These are phyloP conservation scores for Prillingera fragicola DNA, from an alignment of 1,284 basidiomycete species.

Conservation along the genomic window DNA sequence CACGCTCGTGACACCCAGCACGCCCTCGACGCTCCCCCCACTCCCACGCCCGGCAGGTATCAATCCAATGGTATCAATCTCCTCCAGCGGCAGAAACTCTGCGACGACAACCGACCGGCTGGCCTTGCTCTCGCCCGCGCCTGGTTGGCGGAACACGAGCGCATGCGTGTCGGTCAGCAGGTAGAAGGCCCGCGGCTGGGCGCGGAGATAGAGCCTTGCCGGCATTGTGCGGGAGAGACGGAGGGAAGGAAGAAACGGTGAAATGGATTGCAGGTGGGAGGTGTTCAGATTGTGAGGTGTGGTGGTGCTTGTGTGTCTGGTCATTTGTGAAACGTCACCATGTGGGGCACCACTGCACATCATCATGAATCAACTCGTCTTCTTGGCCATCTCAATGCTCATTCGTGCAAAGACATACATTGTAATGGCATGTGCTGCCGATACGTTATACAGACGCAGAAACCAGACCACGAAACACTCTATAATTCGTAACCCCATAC, in stretches of 20 bases:
- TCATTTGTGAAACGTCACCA: too few relatives aligned
- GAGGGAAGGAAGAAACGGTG: too few relatives aligned
- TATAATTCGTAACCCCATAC: neutral
- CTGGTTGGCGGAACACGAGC: constrained; percentile 44
- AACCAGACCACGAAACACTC: too few relatives aligned
- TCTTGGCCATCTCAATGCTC: too few relatives aligned
- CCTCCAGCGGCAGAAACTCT: constrained; percentile 68
- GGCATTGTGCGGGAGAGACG: constrained; percentile 28
- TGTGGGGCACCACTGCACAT: too few relatives aligned
- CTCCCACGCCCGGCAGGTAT: constrained; percentile 60
- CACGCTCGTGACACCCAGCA: constrained; percentile 59
- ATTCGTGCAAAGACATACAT: too few relatives aligned
- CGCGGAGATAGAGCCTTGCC: constrained; percentile 42
- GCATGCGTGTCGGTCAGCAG: constrained; percentile 43
- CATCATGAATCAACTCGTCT: too few relatives aligned
- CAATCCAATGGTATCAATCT: constrained; percentile 60
- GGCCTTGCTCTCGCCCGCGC: constrained; percentile 31
- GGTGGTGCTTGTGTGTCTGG: neutral
- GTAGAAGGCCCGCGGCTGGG: constrained; percentile 43
- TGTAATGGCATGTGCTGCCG: too few relatives aligned
- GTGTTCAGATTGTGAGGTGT: neutral
- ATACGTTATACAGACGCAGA: too few relatives aligned
- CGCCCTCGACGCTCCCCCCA: constrained; percentile 71
- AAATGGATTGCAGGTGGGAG: neutral
- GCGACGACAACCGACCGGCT: constrained; percentile 55